Evolutionary conservation across 2,329 filamentous ascomycete genomes (phyloP).

Genomic region (Xylariaceae sp.): DNA sequence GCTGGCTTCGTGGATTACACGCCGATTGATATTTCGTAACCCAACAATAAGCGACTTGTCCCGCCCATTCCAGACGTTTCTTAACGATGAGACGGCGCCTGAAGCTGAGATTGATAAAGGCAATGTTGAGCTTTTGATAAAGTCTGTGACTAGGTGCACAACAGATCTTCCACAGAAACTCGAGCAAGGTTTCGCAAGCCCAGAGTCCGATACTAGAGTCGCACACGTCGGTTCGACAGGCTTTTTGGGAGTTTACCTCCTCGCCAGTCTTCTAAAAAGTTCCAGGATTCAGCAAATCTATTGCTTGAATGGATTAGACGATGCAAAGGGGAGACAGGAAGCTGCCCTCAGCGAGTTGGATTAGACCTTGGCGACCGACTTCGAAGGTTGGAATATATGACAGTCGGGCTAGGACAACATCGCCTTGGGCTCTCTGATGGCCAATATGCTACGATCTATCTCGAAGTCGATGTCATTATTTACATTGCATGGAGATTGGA

Average conservation of each 20-base stretch:
- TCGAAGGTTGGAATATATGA: constrained; percentile 5
- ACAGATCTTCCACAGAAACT: constrained; percentile 1
- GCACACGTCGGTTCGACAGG: constrained; percentile 14
- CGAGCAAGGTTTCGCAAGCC: background rate
- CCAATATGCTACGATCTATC: constrained; percentile 2
- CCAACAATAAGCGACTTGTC: constrained; percentile 8
- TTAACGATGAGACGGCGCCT: constrained; percentile 5
- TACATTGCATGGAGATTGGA: constrained; percentile 17
- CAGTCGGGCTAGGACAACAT: constrained; percentile 5
- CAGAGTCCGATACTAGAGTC: constrained; percentile 2
- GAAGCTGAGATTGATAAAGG: background rate
- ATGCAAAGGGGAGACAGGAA: constrained; percentile 2
- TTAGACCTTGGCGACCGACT: background rate
- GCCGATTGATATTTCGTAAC: constrained; percentile 10
- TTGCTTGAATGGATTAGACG: constrained; percentile 5
- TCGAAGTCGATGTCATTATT: constrained; percentile 10
- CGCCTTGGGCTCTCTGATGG: constrained; percentile 1
- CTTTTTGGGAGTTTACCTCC: constrained; percentile 7
- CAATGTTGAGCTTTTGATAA: constrained; percentile 5
- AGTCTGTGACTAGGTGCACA: constrained; percentile 1
- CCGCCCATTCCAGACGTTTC: constrained; percentile 4
- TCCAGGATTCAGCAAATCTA: constrained; percentile 2
- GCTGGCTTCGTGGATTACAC: constrained; percentile 9
- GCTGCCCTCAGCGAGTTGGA: background rate
- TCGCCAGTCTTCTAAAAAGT: constrained; percentile 3